Conservation (phyloP, 2,329 filamentous ascomycete species). For the Cladosporium sphaerospermum region DNA sequence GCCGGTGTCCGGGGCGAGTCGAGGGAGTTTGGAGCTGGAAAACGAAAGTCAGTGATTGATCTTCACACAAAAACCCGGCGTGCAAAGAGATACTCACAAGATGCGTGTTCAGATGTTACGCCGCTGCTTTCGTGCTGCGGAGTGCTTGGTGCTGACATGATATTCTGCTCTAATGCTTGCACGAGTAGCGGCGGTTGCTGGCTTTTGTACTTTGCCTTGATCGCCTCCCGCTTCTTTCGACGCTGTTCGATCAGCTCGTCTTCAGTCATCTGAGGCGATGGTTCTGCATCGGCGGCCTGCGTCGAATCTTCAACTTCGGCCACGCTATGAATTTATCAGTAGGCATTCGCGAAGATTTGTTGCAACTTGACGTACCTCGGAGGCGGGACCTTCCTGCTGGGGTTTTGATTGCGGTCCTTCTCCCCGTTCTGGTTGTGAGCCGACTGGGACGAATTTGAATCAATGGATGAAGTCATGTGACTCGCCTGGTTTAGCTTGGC, state of each 20-base stretch:
- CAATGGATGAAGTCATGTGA: conserved; percentile 5
- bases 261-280: conserved; percentile 58
- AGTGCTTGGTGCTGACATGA: conserved; percentile 56
- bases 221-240: conserved; percentile 75
- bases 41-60: neutral
- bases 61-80: no score
- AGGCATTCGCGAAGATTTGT: conserved; percentile 29
- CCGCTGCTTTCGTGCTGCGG: conserved; percentile 23
- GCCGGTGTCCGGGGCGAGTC: conserved; percentile 22
- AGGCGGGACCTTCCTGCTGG: neutral
- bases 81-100: neutral
- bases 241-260: conserved; percentile 78
- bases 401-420: neutral
- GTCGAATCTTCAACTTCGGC: conserved; percentile 32
- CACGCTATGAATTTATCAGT: conserved; percentile 39
- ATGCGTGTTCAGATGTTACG: conserved; percentile 18
- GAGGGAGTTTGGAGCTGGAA: conserved; percentile 17
- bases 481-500: conserved; percentile 1
- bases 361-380: neutral
- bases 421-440: conserved; percentile 3
- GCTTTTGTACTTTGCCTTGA: conserved; percentile 71
- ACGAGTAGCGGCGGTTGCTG: conserved; percentile 56
- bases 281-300: conserved; percentile 44
- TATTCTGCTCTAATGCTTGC: conserved; percentile 57
- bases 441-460: neutral